A percentile compares a stretch with the other conserved stretches of the same genome.
Conservation (phyloP, 2,329 filamentous ascomycete genomes). For the Ophiostoma sp. region DNA sequence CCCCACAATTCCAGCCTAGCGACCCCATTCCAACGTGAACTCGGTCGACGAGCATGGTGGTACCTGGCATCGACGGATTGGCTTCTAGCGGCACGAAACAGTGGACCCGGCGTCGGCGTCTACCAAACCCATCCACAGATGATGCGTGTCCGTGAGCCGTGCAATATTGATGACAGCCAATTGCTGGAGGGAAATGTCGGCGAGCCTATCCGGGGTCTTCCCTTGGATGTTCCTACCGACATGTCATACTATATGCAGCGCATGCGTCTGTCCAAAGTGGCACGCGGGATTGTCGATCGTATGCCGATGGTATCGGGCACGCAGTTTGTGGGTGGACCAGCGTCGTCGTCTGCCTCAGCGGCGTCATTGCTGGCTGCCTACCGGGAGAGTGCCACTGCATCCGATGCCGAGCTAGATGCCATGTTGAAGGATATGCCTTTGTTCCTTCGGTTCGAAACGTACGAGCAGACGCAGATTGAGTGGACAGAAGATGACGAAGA, state of each 20-base stretch:
- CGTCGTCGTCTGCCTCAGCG: neutral
- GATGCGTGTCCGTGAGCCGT: constrained; percentile 43
- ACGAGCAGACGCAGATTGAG: neutral
- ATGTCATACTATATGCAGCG: constrained; percentile 49
- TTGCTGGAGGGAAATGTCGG: constrained; percentile 30
- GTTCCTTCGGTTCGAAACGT: constrained; percentile 41
- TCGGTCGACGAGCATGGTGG: constrained; percentile 47
- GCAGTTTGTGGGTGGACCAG: neutral
- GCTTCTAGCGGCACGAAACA: constrained; percentile 32
- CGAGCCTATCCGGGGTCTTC: constrained; percentile 10
- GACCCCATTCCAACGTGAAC: constrained; percentile 32
- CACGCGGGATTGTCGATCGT: constrained; percentile 43
- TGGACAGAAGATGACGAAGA: constrained; percentile 21
- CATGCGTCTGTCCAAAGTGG: constrained; percentile 43
- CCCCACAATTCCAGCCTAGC: neutral
- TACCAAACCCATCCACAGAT: constrained; percentile 45
- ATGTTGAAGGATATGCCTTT: constrained; percentile 37
- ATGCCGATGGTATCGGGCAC: constrained; percentile 18
- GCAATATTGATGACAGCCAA: constrained; percentile 45
- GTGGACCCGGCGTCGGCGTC: constrained; percentile 45
- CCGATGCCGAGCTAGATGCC: constrained; percentile 35
- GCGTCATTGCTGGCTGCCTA: neutral
- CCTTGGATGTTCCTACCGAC: constrained; percentile 41
- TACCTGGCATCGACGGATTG: constrained; percentile 46
- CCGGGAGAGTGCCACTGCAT: constrained; percentile 26